Evolutionary conservation across 768 basidiomycete genomes (phyloP), one percentile per base, ranked within the genome.

Genomic region (Chlorophyllum brunneum): DNA sequence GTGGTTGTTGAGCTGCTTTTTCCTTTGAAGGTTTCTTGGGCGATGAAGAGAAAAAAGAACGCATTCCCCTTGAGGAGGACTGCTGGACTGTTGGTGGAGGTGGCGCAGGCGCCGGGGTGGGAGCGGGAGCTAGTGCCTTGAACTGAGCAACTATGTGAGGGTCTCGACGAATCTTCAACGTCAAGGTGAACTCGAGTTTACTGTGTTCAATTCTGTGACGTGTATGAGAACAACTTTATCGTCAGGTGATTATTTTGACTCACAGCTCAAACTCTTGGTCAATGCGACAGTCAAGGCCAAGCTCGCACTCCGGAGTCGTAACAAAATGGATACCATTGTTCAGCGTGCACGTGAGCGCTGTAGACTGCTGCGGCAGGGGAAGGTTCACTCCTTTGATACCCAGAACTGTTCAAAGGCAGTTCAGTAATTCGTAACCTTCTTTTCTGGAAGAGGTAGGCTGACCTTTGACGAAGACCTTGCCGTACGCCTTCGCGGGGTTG

Each of bases 281-380:
- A 49, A 95, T 86, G 9, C 75, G 73, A 47, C 80, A 78, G 41
- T 86, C 81, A 36, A 65, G 62, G 24, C 66, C 72, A 2, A 94
- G 65, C n/a, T 74, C 72, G 48, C 76, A 80, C 61, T 90, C 88
- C 1, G 89, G 92, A 6, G 92, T 97, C 3, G 89, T 91, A 30
- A 98, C 95, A 57, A 88, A 94, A 67, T 97, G 94, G 44, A 98
- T 95, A 6, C 94, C 95, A 61, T 98, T 98, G 68, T 98, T 97
- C 56, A 98, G 75, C 0, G 92, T 92, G 65, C 92, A 92, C 8
- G 85, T 86, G 54, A 97, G 72, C 23, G 72, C 77, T 0, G 94
- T 93, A 0, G 80, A 69, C 56, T 90, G 77, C n/a, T 72, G 70
- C 0, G 94, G 95, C 26, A 98, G 58, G 0, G 95, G 94, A 27